phyloP scores from a whole-genome alignment of 768 basidiomycete genomes.

The Macrolepiota dolichaula region DNA sequence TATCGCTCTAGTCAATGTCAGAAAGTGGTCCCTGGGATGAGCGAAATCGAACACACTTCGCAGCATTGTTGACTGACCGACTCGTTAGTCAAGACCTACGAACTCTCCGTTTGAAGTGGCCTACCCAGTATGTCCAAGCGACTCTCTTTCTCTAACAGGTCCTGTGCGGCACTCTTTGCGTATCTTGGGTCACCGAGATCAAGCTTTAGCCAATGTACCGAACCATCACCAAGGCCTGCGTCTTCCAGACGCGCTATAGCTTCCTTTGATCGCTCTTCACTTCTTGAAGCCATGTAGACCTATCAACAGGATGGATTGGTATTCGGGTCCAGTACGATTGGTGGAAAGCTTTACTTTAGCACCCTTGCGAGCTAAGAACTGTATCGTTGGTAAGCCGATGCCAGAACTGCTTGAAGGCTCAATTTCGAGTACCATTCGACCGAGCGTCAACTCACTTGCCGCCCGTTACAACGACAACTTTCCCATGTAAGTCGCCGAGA shows the following conservation, averaged over 20 bases:
- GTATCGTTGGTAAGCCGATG: constrained; percentile 7
- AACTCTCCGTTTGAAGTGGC: constrained; percentile 13
- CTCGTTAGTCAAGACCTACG: not conserved
- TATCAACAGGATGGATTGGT: not conserved
- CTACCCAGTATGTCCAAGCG: constrained; percentile 54
- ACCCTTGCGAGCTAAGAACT: constrained; percentile 11
- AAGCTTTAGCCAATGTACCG: constrained; percentile 46
- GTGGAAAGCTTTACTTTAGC: constrained; percentile 1
- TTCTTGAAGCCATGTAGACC: constrained; percentile 14
- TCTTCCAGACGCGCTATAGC: constrained; percentile 27
- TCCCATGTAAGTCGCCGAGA: constrained; percentile 38
- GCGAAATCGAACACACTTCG: constrained; percentile 1
- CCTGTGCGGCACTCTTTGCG: constrained; percentile 46
- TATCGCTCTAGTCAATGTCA: not conserved
- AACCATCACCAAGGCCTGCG: constrained; percentile 45
- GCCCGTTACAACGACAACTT: constrained; percentile 43
- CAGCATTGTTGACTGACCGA: constrained; percentile 51
- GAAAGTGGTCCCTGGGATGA: not conserved
- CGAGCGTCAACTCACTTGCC: constrained; percentile 32
- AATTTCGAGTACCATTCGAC: not conserved
- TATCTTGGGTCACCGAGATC: constrained; percentile 47
- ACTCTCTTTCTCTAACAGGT: constrained; percentile 44
- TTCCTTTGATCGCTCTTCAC: not conserved
- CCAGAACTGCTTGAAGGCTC: not conserved
- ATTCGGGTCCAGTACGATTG: not conserved